Percentiles rank a stretch among this genome's conserved stretches.
Evolutionary conservation across 1,284 basidiomycete species (phyloP).

Genomic region (Earliella scabrosa): DNA sequence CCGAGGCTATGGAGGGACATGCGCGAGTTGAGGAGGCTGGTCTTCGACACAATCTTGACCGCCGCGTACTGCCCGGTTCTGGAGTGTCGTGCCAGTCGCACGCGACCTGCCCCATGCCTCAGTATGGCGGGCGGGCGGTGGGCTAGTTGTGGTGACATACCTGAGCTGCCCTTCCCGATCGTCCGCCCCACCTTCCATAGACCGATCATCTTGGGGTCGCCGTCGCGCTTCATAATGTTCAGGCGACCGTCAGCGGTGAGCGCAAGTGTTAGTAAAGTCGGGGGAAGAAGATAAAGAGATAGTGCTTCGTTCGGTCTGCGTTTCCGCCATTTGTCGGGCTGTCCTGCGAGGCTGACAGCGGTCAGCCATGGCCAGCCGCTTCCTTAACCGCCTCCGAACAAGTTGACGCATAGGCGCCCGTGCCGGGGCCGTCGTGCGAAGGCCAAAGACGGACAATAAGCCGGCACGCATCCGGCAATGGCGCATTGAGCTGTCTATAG

Average conservation of each 20-base stretch:
- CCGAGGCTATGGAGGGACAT: slow-evolving; percentile 74
- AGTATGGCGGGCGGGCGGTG: not conserved
- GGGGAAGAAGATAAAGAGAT: too few relatives aligned
- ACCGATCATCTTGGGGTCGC: slow-evolving; percentile 84
- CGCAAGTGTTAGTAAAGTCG: not conserved
- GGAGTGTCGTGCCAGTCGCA: slow-evolving; percentile 89
- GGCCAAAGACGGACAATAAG: too few relatives aligned
- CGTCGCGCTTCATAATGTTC: slow-evolving; percentile 35
- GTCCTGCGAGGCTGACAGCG: too few relatives aligned
- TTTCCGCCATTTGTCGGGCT: too few relatives aligned
- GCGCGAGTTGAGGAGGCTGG: slow-evolving; percentile 66
- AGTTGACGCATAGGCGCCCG: too few relatives aligned
- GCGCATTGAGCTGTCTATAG: too few relatives aligned
- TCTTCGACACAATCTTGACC: slow-evolving; percentile 96
- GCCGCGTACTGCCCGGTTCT: slow-evolving; percentile 92
- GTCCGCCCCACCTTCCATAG: slow-evolving; percentile 94
- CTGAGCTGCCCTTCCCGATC: slow-evolving; percentile 91
- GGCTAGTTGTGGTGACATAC: slow-evolving; percentile 46
- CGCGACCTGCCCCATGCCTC: slow-evolving; percentile 65
- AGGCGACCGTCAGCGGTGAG: slow-evolving; percentile 10
- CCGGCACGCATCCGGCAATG: too few relatives aligned
- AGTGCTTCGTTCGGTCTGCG: too few relatives aligned
- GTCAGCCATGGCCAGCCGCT: too few relatives aligned
- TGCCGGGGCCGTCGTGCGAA: too few relatives aligned
- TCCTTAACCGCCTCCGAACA: too few relatives aligned